These are phyloP conservation scores for Trichosporon faecale DNA, from an alignment of 1,284 basidiomycete genomes.

Conservation along the genomic window DNA sequence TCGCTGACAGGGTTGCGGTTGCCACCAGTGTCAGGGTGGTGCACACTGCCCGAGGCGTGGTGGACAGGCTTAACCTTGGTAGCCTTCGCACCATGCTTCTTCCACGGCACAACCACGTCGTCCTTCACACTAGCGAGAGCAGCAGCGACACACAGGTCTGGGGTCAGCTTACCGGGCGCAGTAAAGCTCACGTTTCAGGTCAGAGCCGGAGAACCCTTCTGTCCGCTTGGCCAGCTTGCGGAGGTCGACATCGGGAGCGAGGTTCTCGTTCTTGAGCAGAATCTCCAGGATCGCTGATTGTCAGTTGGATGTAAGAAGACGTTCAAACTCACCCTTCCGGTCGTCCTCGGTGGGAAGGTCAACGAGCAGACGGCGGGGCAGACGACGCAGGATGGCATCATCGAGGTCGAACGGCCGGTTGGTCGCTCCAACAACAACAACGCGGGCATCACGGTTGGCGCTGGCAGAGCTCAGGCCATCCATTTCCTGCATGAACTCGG, in stretches of 20 bases:
- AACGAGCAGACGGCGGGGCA: conserved; percentile 76
- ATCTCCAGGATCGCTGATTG: conserved; percentile 76
- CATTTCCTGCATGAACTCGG: conserved; percentile 98
- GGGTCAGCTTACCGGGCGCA: background rate
- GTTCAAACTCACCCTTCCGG: conserved; percentile 62
- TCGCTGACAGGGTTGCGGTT: conserved; percentile 3
- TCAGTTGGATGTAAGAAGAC: background rate
- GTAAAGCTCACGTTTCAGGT: conserved; percentile 75
- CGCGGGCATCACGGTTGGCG: conserved; percentile 70
- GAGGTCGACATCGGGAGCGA: conserved; percentile 68
- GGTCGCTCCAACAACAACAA: conserved; percentile 92
- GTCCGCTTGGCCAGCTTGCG: conserved; percentile 67
- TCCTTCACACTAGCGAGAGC: conserved; percentile 86
- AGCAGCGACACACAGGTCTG: conserved; percentile 84
- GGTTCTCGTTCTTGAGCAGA: conserved; percentile 68
- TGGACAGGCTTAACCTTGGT: conserved; percentile 17
- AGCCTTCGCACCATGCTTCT: conserved; percentile 14
- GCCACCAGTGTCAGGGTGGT: conserved; percentile 1
- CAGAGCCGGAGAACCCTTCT: conserved; percentile 85
- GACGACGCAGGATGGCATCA: conserved; percentile 65
- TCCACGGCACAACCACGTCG: conserved; percentile 72
- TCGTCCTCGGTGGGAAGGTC: conserved; percentile 80
- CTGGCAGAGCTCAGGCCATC: conserved; percentile 69
- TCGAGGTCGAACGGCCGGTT: conserved; percentile 61
- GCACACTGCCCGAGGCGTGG: background rate